Evolutionary conservation across 306 rosid species (phyloP), one percentile per base, ranked within the genome.

Genomic region (Ormosia semicastrata): DNA sequence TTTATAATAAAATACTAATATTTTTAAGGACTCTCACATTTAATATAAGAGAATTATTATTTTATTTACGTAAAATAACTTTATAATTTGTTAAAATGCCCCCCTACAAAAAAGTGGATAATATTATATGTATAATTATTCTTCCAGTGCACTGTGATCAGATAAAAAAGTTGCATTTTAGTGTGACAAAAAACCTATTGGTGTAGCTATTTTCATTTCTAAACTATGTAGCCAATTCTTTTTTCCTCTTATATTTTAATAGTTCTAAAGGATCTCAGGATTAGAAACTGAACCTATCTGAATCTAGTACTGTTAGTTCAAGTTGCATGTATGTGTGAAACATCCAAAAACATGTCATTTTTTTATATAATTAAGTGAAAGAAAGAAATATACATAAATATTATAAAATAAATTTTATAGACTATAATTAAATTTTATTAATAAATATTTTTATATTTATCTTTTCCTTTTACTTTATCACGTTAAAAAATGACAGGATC

Each of bases 261-360:
- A 70, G 71, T 40, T 83, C 69, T 36, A 52, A 43, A 13, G 36
- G 54, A 85, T 68, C 78, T 32, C 3, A 43, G 44, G 33, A 58
- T 14, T 66, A 37, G 62, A 72, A 76, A 71, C 68, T 29, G 46
- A 73, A 77, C 64, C 53, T 29, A 66, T 37, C 70, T 18, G 63
- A 72, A 73, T 66, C 50, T 65, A 41, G 80, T 65, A 71, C 77
- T 66, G 58, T 56, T 47, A 14, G 24, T 68, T 69, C 85, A 53
- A 52, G n/a, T 36, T 32, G 10, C 63, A 77, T 36, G 57, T 34
- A 37, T 8, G 36, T 46, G 41, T 72, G 36, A 78, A 66, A 17
- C 77, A 58, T 46, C 18, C 39, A 50, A 59, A n/a, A n/a, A n/a
- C n/a, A n/a, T n/a, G n/a, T n/a, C n/a, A n/a, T n/a, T n/a, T n/a